Evolutionary conservation across 2,329 filamentous ascomycete species (phyloP).

Genomic region (Xylariaceae sp.): DNA sequence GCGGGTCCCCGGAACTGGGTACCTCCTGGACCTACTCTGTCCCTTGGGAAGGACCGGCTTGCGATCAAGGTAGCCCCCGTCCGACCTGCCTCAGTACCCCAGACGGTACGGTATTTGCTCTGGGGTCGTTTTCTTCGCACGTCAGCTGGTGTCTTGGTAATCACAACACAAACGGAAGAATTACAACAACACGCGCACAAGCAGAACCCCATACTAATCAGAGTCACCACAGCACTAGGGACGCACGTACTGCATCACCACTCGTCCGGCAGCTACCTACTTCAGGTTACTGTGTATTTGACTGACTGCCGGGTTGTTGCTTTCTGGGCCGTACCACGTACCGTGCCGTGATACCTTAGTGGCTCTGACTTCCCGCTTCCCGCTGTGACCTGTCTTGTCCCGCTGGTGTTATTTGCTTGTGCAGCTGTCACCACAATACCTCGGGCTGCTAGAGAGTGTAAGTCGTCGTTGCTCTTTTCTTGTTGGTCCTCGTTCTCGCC

Average conservation of each 20-base stretch:
- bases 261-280: background rate
- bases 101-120: constrained; percentile 1
- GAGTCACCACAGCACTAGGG: background rate
- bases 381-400: constrained; percentile 13
- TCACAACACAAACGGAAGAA: background rate
- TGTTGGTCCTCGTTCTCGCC: background rate
- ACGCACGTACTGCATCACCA: background rate
- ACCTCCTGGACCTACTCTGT: background rate
- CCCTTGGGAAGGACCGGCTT: constrained; percentile 8
- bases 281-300: background rate
- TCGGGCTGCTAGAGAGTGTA: background rate
- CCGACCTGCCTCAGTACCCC: background rate
- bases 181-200: background rate
- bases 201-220: too few species aligned
- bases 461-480: background rate
- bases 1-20: constrained; percentile 10
- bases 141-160: constrained; percentile 1
- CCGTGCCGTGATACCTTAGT: constrained; percentile 2
- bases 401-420: constrained; percentile 8
- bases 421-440: background rate
- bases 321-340: background rate
- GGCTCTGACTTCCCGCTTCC: constrained; percentile 5
- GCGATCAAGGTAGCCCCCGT: constrained; percentile 6
- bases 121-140: constrained; percentile 3
- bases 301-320: background rate